Base-by-base conservation (phyloP, 345 rosid genomes). In the Brassica juncea region DNA sequence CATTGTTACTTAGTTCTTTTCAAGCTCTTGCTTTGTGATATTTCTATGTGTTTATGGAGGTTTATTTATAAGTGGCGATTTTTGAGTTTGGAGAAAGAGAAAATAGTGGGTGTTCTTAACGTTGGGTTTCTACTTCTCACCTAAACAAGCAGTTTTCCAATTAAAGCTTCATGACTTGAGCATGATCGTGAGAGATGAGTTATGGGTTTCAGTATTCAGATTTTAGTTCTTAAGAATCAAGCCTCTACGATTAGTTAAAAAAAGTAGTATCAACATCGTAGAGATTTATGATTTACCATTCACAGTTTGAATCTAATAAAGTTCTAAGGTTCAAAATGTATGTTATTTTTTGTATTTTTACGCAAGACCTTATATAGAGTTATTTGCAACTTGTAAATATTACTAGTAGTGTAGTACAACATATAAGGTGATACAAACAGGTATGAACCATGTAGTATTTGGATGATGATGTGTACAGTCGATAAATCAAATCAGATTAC, bases 71-170 rank as follows among this genome's bases (percentile, higher is more conserved):
- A 35, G 80, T 54, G 75, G 10, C 31, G 30, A 61, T 11, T 61
- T 34, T 62, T 35, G 66, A 68, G 49, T 3, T 15, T 49, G 66
- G 57, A 72, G 57, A 58, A 61, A 61, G 58, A 62, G 69, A 52
- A 31, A 0, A 30, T 6, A 44, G 21, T 30, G 8, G 72, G 71
- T 75, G 55, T 75, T 64, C 21, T 39, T 39, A 31, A 75, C 76
- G 72, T 80, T 80, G 71, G 12, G 72, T 30, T 70, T 80, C 83
- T 80, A 80, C 83, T 75, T 75, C 83, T 75, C 25, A 80, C 76
- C 83, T 75, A 75, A 70, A 75, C 25, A n/a, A 54, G 23, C 60
- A 62, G 63, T 42, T 66, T 39, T 66, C 16, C 9, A 21, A 19
- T 19, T 66, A 66, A 66, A 8, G 68, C 25, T 69, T 70, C 83